These are phyloP conservation scores for Pichia cephalocereana DNA, from an alignment of 805 yeast genomes.

Conservation along the genomic window DNA sequence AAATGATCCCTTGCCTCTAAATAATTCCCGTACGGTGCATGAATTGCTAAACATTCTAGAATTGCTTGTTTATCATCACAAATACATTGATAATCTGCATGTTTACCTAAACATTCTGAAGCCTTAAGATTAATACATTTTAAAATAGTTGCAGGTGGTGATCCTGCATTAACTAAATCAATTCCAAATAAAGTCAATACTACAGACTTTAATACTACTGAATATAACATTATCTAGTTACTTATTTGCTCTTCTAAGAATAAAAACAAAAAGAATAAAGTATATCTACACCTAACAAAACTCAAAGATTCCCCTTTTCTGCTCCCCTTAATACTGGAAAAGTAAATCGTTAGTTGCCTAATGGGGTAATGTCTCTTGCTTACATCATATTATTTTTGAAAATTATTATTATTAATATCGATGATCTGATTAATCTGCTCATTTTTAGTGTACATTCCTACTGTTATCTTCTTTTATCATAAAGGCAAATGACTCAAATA, in stretches of 20 bases:
- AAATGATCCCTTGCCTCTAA: constrained; percentile 41
- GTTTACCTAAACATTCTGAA: constrained; percentile 12
- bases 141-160: constrained; percentile 20
- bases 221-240: neutral
- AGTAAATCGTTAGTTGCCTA: no score
- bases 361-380: no score
- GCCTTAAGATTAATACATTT: constrained; percentile 16
- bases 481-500: neutral
- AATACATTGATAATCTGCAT: constrained; percentile 27
- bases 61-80: constrained; percentile 24
- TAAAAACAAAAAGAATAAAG: no score
- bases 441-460: neutral
- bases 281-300: no score
- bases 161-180: neutral
- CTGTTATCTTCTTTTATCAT: neutral
- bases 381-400: no score
- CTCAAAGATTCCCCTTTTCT: no score
- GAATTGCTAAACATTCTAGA: constrained; percentile 32
- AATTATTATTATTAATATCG: no score
- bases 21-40: constrained; percentile 34
- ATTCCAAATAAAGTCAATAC: neutral
- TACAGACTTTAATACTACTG: neutral
- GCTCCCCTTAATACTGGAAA: no score
- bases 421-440: neutral
- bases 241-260: no score